Evolutionary conservation across 768 basidiomycete species (phyloP), one percentile per base, ranked within the genome.

Genomic region (Boletus subparvulus): DNA sequence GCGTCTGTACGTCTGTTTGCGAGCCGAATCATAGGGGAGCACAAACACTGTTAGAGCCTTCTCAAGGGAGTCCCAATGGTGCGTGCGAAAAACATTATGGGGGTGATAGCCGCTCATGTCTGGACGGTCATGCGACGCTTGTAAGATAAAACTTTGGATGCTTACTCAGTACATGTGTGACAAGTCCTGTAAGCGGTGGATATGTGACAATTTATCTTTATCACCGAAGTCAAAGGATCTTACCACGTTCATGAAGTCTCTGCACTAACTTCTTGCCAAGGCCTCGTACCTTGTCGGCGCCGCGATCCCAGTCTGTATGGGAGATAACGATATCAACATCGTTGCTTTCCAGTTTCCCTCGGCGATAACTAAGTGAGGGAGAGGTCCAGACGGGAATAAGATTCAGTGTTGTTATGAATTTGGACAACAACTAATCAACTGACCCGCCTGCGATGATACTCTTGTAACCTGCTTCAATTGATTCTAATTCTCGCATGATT

Each of bases 321-420:
- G 86, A 89, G 66, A 96, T 88, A 2, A 97, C 83, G 54, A 98
- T 88, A 65, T 98, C 94, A 32, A 94, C 85, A 66, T 97, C 94
- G 64, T 88, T 91, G 65, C 88, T 91, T 57, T 84, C 73, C 3
- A 74, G 65, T 69, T 96, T 96, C 2, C 94, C 94, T 53, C 94
- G 76, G 30, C 95, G 84, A 72, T 94, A 92, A 6, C 93, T 94
- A 53, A 8, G 21, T 11, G 28, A 28, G 28, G 5, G 26, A 3
- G 35, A 41, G 41, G 26, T 43, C 19, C 19, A 33, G 33, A 53
- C 9, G 35, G 14, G 32, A 39, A 32, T 28, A 11, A 13, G 32
- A 41, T 36, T 58, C 32, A 56, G 55, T 9, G 19, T 4, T 28
- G 46, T 26, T 40, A 32, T 16, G 21, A 42, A 33, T 4, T 32